Evolutionary conservation across 768 basidiomycete species (phyloP).

Genomic region (Galerina sulciceps): DNA sequence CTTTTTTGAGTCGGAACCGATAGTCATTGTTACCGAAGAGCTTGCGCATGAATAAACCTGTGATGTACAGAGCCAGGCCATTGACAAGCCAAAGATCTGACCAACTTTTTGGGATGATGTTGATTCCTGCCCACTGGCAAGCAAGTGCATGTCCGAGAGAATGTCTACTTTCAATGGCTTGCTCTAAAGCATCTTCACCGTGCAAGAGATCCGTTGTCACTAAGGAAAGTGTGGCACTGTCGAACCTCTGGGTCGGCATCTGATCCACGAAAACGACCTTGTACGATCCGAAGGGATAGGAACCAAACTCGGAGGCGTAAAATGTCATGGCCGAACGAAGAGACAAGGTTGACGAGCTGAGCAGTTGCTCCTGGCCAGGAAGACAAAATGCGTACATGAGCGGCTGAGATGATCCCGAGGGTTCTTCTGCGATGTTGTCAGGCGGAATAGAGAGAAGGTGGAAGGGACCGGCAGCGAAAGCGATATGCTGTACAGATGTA

Average conservation of each 20-base stretch:
- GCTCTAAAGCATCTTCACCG: slow-evolving; percentile 89
- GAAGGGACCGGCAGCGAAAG: slow-evolving; percentile 96
- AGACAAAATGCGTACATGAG: slow-evolving; percentile 92
- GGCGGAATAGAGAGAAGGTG: slow-evolving; percentile 72
- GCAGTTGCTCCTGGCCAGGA: slow-evolving; percentile 80
- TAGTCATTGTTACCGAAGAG: slow-evolving; percentile 97
- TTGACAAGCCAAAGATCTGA: slow-evolving; percentile 98
- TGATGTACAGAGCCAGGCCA: slow-evolving; percentile 89
- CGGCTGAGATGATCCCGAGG: slow-evolving; percentile 65
- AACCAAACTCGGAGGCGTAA: slow-evolving; percentile 89
- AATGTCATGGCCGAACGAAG: slow-evolving; percentile 91
- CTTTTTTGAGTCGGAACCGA: slow-evolving; percentile 91
- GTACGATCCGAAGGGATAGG: slow-evolving; percentile 95
- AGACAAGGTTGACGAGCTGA: slow-evolving; percentile 72
- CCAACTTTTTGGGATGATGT: slow-evolving; percentile 92
- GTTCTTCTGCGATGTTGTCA: slow-evolving; percentile 64
- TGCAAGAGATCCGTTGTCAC: slow-evolving; percentile 82
- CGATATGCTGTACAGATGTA: slow-evolving; percentile 95
- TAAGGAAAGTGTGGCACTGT: slow-evolving; percentile 83
- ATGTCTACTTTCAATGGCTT: slow-evolving; percentile 89
- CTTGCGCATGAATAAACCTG: slow-evolving; percentile 84
- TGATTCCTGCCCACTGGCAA: slow-evolving; percentile 96
- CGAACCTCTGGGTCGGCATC: slow-evolving; percentile 79
- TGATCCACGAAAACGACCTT: slow-evolving; percentile 95
- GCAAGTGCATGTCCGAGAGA: slow-evolving; percentile 87